Base-by-base conservation (phyloP, 164 flowering plant species). In the Kingdonia uniflora region DNA sequence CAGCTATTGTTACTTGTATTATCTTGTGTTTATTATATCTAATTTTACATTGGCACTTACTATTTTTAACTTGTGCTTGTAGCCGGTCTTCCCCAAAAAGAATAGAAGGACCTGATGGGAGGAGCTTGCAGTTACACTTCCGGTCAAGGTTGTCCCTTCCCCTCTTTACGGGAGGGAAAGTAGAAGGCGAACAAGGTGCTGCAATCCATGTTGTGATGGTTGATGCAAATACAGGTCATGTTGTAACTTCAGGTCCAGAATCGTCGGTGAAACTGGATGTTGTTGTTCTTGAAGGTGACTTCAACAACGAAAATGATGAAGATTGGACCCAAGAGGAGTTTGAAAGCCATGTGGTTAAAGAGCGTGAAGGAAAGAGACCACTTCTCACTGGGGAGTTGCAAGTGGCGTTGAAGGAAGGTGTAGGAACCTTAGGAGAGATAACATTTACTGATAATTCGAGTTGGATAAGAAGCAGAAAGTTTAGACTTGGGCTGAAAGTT, bases 211-310 rank as follows among this genome's bases (percentile, higher is more conserved):
- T 88, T 61, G 84, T 82, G 26, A 64, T 92, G 76, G 49, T 86
- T 61, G 95, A 92, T 78, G 80, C 79, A 52, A 74, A 52, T 66
- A 80, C 82, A 14, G 76, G 81, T 16, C 77, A 56, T 58, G 69
- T 82, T 50, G 74, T 88, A 22, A 81, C 83, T 62, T 64, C 83
- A 14, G 99, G 99, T 47, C 80, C 82, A 2, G 99, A 86, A 69
- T 78, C 99, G 16, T 76, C 73, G 0, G 77, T 57, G 1, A 92
- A 82, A 73, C 64, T 92, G 52, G 95, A 88, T 53, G 70, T 88
- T 56, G 81, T 92, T 62, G 99, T 92, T 53, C 95, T 92, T 62
- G 95, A 92, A 73, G 99, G 99, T 47, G 99, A 92, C 69, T 92
- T 92, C 65, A 88, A 84, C 71, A 77, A 82, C 59, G 97, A 88